Evolutionary conservation across 106 monocot genomes (phyloP).

Genomic region (Dendrobium nobile): DNA sequence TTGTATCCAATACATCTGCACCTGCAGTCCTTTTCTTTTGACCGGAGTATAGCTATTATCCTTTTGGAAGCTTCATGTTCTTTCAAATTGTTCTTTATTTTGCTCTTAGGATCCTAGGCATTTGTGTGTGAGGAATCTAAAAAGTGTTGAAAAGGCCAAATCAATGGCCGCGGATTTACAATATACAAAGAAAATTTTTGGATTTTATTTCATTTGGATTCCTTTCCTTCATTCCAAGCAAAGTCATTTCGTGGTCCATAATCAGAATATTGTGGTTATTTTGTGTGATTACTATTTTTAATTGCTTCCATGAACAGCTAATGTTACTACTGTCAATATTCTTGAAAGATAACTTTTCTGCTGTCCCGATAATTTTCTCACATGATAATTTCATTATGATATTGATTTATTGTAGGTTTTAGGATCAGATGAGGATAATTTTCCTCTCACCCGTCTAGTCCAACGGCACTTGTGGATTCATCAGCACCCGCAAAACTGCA

Average conservation of each 20-base stretch:
- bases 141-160: no score
- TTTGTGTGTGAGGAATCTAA: no score
- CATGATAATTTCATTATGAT: background rate
- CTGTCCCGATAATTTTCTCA: background rate
- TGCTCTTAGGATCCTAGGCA: no score
- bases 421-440: slow-evolving; percentile 82
- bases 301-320: background rate
- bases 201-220: no score
- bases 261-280: background rate
- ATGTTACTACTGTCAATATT: background rate
- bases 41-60: no score
- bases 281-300: background rate
- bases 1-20: no score
- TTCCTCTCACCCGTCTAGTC: slow-evolving; percentile 61
- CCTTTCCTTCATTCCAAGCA: no score
- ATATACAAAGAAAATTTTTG: no score
- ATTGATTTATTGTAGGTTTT: slow-evolving; percentile 32
- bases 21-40: no score
- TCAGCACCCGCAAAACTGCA: slow-evolving; percentile 70
- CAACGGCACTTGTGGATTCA: slow-evolving; percentile 77
- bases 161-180: no score
- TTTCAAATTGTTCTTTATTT: no score
- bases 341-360: background rate
- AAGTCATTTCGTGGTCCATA: background rate
- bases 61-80: no score